phyloP scores from a whole-genome alignment of 345 rosid species.

The Hirschfeldia incana region DNA sequence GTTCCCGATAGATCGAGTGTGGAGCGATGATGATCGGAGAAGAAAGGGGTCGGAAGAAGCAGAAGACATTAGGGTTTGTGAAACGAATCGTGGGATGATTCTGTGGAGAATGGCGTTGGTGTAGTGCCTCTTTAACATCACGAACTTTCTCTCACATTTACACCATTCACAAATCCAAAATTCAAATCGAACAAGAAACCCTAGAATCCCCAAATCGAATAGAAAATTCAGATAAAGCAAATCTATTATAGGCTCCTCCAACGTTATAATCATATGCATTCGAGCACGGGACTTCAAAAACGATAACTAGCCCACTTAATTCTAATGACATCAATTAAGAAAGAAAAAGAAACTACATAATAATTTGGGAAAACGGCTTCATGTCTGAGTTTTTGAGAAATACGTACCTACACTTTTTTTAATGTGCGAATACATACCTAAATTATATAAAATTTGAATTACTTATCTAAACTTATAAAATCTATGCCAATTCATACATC shows the following conservation, averaged over 20 bases:
- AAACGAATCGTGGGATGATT: conserved; percentile 32
- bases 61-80: conserved; percentile 41
- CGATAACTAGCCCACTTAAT: neutral
- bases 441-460: too few species aligned
- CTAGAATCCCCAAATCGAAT: neutral
- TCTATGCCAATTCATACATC: too few species aligned
- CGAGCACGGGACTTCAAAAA: too few species aligned
- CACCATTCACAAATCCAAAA: conserved; percentile 26
- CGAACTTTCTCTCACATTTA: conserved; percentile 44
- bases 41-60: conserved; percentile 29
- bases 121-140: conserved; percentile 49
- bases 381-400: too few species aligned
- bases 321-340: too few species aligned
- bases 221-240: too few species aligned
- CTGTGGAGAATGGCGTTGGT: conserved; percentile 30
- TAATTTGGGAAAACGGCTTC: neutral
- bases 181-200: conserved; percentile 12
- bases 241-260: too few species aligned
- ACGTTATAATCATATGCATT: too few species aligned
- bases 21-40: conserved; percentile 29
- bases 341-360: neutral
- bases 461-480: too few species aligned
- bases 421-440: too few species aligned
- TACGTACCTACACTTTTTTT: too few species aligned
- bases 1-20: conserved; percentile 26